Conservation (phyloP, 2,329 filamentous ascomycete species). For the Metarhizium rileyi region DNA sequence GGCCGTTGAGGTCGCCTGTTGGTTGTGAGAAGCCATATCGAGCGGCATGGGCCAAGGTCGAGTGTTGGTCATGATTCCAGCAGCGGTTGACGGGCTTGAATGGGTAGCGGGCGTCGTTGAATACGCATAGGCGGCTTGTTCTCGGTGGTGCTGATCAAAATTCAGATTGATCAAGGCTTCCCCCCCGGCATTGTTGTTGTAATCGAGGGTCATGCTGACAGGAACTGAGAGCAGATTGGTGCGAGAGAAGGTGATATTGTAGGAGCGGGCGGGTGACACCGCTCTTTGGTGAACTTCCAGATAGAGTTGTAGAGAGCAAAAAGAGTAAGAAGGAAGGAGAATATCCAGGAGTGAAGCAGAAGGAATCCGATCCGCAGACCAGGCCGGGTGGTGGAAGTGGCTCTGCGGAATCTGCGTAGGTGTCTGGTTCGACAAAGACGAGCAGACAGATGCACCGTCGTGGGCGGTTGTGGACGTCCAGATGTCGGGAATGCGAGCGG, state of each 20-base stretch:
- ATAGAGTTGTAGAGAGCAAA: slow-evolving; percentile 16
- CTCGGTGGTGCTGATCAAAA: slow-evolving; percentile 49
- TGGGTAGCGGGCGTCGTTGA: slow-evolving; percentile 13
- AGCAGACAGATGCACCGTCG: background rate
- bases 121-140: slow-evolving; percentile 35
- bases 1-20: slow-evolving; percentile 32
- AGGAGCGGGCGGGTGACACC: slow-evolving; percentile 30
- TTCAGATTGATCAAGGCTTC: slow-evolving; percentile 52
- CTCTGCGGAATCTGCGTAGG: slow-evolving; percentile 1
- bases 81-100: slow-evolving; percentile 22
- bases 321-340: background rate
- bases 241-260: slow-evolving; percentile 25
- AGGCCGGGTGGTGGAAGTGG: slow-evolving; percentile 8
- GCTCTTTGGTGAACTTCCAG: slow-evolving; percentile 31
- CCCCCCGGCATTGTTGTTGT: slow-evolving; percentile 43
- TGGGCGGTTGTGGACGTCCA: slow-evolving; percentile 1
- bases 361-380: background rate
- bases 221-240: slow-evolving; percentile 21
- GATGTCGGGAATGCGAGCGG: slow-evolving; percentile 5
- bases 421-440: slow-evolving; percentile 4
- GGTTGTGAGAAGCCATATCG: slow-evolving; percentile 38
- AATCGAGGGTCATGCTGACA: slow-evolving; percentile 47
- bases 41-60: slow-evolving; percentile 42
- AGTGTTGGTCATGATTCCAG: slow-evolving; percentile 26
- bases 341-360: slow-evolving; percentile 1